Evolutionary conservation across 306 rosid species (phyloP), one percentile per base, ranked within the genome.

Genomic region (Citrullus amarus): DNA sequence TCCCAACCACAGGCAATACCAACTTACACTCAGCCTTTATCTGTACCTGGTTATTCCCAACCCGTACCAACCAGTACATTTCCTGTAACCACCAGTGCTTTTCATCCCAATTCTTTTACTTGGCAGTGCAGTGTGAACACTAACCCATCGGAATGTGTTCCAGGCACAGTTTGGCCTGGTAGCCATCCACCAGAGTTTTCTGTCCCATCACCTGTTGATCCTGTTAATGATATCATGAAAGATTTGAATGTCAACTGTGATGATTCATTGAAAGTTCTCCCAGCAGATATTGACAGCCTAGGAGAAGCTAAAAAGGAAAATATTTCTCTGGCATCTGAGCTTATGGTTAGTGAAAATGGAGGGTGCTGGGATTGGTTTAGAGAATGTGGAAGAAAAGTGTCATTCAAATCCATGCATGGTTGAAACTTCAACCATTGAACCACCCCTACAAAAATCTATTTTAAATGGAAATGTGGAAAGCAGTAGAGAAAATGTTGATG

Each of bases 41-140:
- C 93, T 17, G 56, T 78, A 43, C 73, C 61, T 5, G 68, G 54
- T 38, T 76, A 76, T 76, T 55, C 79, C 55, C 79, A 76, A 78
- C 51, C 80, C 71, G 80, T 94, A 56, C 91, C 91, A 81, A 84
- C 90, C 86, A 86, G 87, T 82, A 76, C 89, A 75, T 93, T 83
- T 84, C 89, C 98, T 3, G 90, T 91, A 62, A 88, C 89, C 14
- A 86, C 84, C 79, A 87, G 82, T 56, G 88, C 89, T 60, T 96
- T 92, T 83, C 99, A 93, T 86, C 89, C 91, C 34, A 96, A 85
- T 75, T 93, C 87, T 84, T 91, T 88, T 76, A 53, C 96, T 56
- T 96, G 99, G 99, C 97, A 84, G 46, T 84, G 93, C 81, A 94
- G 83, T 80, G 41, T 92, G 87, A 88, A 84, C 82, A 89, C 91